Conservation (phyloP, 305 asterid species). For the Fraxinus latifolia region DNA sequence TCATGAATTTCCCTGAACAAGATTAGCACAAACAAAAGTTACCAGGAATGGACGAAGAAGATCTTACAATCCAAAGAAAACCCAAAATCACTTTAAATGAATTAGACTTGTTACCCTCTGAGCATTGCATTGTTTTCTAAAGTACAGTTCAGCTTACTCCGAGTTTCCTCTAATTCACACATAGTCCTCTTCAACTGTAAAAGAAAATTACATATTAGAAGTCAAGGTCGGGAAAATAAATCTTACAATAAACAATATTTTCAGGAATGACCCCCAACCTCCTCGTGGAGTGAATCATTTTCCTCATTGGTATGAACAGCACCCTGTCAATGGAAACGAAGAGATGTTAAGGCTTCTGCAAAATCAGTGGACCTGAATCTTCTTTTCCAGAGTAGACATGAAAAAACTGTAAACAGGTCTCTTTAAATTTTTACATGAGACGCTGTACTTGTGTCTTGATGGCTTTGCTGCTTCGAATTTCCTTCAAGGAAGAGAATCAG, state of each 20-base stretch:
- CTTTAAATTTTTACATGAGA: slow-evolving; percentile 34
- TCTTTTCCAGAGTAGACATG: background rate
- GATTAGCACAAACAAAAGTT: slow-evolving; percentile 15
- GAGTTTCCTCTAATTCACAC: slow-evolving; percentile 64
- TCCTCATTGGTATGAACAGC: slow-evolving; percentile 31
- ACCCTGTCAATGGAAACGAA: slow-evolving; percentile 41
- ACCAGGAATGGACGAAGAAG: background rate
- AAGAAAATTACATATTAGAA: slow-evolving; percentile 23
- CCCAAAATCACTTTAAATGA: slow-evolving; percentile 17
- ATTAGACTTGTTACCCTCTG: slow-evolving; percentile 42
- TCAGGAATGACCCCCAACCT: slow-evolving; percentile 46
- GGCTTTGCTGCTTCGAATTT: slow-evolving; percentile 50
- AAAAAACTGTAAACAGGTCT: slow-evolving; percentile 12
- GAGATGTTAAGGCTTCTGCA: slow-evolving; percentile 21
- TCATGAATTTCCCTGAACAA: slow-evolving; percentile 63
- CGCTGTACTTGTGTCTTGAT: slow-evolving; percentile 33
- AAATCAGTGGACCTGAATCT: slow-evolving; percentile 17
- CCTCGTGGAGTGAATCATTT: slow-evolving; percentile 41
- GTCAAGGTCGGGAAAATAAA: slow-evolving; percentile 15
- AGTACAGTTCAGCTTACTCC: slow-evolving; percentile 51
- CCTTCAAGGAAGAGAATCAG: slow-evolving; percentile 53
- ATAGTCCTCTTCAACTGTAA: slow-evolving; percentile 65
- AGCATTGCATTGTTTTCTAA: slow-evolving; percentile 74
- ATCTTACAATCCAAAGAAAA: slow-evolving; percentile 12
- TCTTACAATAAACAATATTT: slow-evolving; percentile 6